Base-by-base conservation (phyloP, 805 yeast genomes). In the Yarrowia alimentaria region DNA sequence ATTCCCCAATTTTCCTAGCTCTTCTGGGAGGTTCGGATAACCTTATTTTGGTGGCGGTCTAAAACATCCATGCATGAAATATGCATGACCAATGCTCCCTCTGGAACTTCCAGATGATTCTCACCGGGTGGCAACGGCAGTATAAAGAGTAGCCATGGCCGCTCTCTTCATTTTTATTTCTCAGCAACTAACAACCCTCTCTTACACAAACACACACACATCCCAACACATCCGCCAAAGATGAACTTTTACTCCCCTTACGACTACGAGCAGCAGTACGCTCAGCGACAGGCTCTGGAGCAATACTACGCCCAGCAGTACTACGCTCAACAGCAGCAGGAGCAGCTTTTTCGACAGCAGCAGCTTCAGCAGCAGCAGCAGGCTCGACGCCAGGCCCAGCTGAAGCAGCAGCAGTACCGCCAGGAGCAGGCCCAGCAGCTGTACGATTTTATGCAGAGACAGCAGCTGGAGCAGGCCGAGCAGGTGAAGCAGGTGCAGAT, bases 221-320 rank as follows among this genome's bases (percentile, higher is more conserved):
- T 8, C 7, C 25, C 25, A 10, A 26, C 16, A 34, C 25, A 18
- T 8, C 10, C 25, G 10, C 7, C 25, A 22, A 22, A 7, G 10
- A 40, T 40, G 47, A 32, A 40, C 19, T 40, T 40, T 26, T 28
- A 40, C n/a, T 40, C 47, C 7, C 47, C 47, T 14, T 40, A 40
- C 18, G 45, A 38, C 4, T 28, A 26, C 19, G 33, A 40, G 47
- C 47, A 26, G 33, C 21, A 12, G 31, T n/a, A 18, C 8, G 43
- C 43, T 25, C 43, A 25, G 31, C 43, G 17, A 5, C 22, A 9
- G 8, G 43, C 43, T 17, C 22, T 37, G 13, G 43, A 35, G 22
- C 13, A 35, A 30, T 24, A 24, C 16, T 35, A 24, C 9, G 17
- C 18, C 6, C n/a, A 13, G 11, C 26, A 33, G 38, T 10, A 13